phyloP scores from a whole-genome alignment of 345 rosid species.

The Lumnitzera racemosa region DNA sequence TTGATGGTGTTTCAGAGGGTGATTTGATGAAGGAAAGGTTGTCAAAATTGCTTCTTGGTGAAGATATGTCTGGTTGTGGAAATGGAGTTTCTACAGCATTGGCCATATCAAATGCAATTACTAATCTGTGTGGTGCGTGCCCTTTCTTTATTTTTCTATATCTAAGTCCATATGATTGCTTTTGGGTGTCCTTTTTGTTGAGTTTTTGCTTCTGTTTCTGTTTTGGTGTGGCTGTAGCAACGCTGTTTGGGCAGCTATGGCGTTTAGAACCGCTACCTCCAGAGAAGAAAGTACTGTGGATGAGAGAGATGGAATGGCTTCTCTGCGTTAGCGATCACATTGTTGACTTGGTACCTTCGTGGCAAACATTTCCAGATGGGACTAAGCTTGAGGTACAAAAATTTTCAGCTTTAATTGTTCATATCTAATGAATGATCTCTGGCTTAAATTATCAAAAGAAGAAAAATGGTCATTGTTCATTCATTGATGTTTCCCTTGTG shows the following conservation, averaged over 20 bases:
- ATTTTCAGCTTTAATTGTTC: neutral
- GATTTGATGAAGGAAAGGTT: constrained; percentile 45
- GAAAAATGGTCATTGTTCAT: neutral
- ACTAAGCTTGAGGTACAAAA: constrained; percentile 13
- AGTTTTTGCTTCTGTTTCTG: too few relatives aligned
- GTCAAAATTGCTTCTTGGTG: constrained; percentile 36
- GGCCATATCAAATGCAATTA: constrained; percentile 37
- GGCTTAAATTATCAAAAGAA: neutral
- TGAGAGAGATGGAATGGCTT: constrained; percentile 27
- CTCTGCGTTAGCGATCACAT: constrained; percentile 14
- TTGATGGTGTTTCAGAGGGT: constrained; percentile 11
- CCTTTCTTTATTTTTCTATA: neutral
- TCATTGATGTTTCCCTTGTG: neutral
- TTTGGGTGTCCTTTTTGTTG: too few relatives aligned
- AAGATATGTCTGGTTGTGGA: constrained; percentile 43
- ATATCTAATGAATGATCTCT: too few relatives aligned
- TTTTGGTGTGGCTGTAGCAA: constrained; percentile 9
- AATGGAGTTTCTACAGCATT: constrained; percentile 37
- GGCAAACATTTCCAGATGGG: constrained; percentile 14
- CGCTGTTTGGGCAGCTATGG: constrained; percentile 43
- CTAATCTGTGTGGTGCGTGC: constrained; percentile 29
- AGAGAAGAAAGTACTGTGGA: constrained; percentile 39
- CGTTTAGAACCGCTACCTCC: constrained; percentile 29
- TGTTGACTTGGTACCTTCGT: constrained; percentile 12
- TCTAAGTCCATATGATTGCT: too few relatives aligned